Base-by-base conservation (phyloP, 2,329 filamentous ascomycete species). In the Ophiosphaerella narmari region DNA sequence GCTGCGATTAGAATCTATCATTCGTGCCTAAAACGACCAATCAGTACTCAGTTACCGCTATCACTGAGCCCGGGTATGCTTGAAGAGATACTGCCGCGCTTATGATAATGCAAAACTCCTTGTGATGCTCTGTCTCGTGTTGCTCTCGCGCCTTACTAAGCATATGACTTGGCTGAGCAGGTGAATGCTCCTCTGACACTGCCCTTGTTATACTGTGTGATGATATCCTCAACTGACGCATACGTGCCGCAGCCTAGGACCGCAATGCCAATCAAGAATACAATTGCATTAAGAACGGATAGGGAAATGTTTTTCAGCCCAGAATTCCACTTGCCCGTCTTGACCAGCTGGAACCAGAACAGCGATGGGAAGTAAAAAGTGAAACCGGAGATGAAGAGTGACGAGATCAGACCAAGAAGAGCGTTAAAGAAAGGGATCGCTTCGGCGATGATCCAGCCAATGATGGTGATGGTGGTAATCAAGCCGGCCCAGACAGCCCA, bases 341-440 rank as follows among this genome's bases (percentile, higher is more conserved):
- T 77, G 61, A 79, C 56, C 16, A 53, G 46, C 38, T 46, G 51
- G 57, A 57, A 74, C 80, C 69, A 75, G 53, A 74, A 70, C 16
- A 72, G 51, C 1, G 52, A 72, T 0, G 72, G 72, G 59, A 73
- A 72, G 57, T 72, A 73, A 52, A 77, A 82, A 12, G 83, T 86
- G 72, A 90, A 90, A 81, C 86, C 88, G 38, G 79, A 84, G 33
- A 83, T 85, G 59, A 89, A 88, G 2, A 88, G 73, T 5, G 85
- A 63, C 3, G 70, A 73, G 46, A 89, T 82, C 34, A 90, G 73
- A 31, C 83, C 84, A n/a, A 91, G 76, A 3, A 91, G 77, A 42
- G 84, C 81, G 67, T 84, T 85, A 75, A 90, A 91, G 48, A 86
- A 83, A 1, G 88, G 88, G 13, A 90, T 87, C 0, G 85, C 84